Conservation (phyloP, 1,284 basidiomycete genomes). For the Austroboletus rostrupii region DNA sequence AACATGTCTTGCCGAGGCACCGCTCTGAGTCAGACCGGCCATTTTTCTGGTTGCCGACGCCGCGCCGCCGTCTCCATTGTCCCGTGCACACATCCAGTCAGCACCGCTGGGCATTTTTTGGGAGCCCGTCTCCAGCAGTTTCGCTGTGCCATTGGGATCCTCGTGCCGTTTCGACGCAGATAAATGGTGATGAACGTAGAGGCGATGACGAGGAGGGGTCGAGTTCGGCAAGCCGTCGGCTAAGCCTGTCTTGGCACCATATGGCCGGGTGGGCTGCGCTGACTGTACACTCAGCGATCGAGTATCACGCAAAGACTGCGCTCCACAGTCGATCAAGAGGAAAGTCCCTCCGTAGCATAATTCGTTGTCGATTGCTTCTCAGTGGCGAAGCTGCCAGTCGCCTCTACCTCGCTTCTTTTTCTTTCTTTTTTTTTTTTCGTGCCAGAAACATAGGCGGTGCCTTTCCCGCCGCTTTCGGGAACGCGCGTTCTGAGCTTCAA, state of each 20-base stretch:
- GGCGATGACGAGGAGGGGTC: neutral
- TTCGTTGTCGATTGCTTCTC: neutral
- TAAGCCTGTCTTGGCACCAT: constrained; percentile 3
- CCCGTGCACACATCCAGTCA: neutral
- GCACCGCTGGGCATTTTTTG: neutral
- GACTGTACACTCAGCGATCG: constrained; percentile 6
- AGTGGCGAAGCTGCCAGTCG: too few species aligned
- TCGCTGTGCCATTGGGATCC: neutral
- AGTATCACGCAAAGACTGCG: constrained; percentile 9
- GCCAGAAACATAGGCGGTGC: constrained; percentile 13
- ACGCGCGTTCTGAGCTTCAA: constrained; percentile 43
- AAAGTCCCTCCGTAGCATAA: neutral
- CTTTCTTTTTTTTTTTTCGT: neutral
- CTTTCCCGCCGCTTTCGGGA: constrained; percentile 17
- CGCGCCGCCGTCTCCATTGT: neutral
- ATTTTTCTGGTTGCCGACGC: constrained; percentile 11
- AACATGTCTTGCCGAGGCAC: neutral
- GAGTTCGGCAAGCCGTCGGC: constrained; percentile 11
- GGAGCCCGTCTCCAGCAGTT: neutral
- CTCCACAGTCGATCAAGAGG: neutral
- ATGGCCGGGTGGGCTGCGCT: neutral
- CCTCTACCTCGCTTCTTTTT: neutral
- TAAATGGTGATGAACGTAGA: neutral
- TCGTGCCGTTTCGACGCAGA: neutral
- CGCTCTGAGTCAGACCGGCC: constrained; percentile 17